A percentile compares a stretch with the other conserved stretches of the same genome.
phyloP scores from a whole-genome alignment of 176 grass and related monocot genomes.

The Oryza officinalis region DNA sequence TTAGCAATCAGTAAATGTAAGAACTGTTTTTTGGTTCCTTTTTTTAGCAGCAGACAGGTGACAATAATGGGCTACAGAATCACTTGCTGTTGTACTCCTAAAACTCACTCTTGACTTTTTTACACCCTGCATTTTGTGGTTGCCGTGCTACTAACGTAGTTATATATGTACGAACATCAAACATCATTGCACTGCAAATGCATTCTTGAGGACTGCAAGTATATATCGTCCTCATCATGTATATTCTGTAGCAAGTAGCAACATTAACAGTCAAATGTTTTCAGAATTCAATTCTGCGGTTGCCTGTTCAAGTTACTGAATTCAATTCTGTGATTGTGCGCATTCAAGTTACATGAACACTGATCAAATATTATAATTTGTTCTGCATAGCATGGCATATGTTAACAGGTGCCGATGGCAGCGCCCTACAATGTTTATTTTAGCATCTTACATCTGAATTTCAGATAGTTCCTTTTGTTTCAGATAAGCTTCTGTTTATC shows the following conservation, averaged over 20 bases:
- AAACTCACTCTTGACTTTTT: constrained; percentile 3
- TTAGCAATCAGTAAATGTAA: constrained; percentile 22
- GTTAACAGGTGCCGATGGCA: background rate
- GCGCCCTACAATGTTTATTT: background rate
- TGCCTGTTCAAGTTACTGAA: background rate
- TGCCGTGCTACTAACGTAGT: background rate
- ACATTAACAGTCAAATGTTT: background rate
- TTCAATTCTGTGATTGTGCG: background rate
- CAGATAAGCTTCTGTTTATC: background rate
- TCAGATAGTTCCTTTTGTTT: background rate
- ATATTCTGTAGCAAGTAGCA: background rate
- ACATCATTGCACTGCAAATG: background rate
- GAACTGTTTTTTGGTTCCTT: background rate
- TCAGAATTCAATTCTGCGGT: background rate
- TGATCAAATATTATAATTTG: background rate
- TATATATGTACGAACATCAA: background rate
- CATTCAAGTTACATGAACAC: background rate
- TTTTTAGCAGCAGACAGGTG: background rate
- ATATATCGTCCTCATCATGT: background rate
- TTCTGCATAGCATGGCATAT: background rate
- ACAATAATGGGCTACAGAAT: background rate
- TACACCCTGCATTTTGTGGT: background rate
- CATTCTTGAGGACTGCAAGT: background rate
- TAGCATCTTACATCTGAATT: background rate
- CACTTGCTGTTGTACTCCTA: background rate